Evolutionary conservation across 2,329 filamentous ascomycete species (phyloP).

Genomic region (Colletotrichum tanaceti): DNA sequence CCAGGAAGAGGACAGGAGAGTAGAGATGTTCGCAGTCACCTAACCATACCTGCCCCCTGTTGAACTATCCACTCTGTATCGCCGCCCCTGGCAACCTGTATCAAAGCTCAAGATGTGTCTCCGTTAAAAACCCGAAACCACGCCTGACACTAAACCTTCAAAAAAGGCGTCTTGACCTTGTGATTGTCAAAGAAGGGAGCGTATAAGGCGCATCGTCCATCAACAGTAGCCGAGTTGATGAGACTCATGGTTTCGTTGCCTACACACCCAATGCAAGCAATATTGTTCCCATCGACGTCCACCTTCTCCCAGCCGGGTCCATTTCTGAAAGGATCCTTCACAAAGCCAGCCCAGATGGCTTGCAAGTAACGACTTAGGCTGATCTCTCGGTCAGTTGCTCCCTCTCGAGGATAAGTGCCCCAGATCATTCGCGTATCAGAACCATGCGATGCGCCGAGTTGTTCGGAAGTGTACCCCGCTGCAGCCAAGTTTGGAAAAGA

Average conservation of each 20-base stretch:
- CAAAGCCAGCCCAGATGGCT: conserved; percentile 18
- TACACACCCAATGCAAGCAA: conserved; percentile 14
- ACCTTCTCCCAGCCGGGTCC: conserved; percentile 25
- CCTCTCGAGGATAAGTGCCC: conserved; percentile 20
- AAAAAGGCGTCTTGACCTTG: conserved; percentile 13
- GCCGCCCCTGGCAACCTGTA: too few relatives aligned
- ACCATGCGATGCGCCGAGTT: conserved; percentile 23
- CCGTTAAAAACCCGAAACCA: not conserved
- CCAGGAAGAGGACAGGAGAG: too few relatives aligned
- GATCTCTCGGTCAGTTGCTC: conserved; percentile 10
- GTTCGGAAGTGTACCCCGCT: conserved; percentile 16
- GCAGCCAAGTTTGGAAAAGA: conserved; percentile 22
- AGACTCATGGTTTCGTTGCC: not conserved
- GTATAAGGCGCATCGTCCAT: conserved; percentile 11
- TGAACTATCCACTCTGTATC: too few relatives aligned
- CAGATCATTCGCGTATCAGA: conserved; percentile 24
- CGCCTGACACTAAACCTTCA: not conserved
- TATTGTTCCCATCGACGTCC: not conserved
- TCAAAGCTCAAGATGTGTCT: not conserved
- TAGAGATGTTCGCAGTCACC: too few relatives aligned
- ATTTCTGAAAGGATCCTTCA: conserved; percentile 14
- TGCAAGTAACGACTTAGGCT: conserved; percentile 17
- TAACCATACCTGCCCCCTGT: too few relatives aligned
- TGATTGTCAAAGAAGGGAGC: not conserved
- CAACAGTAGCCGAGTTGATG: not conserved